phyloP scores from a whole-genome alignment of 768 basidiomycete species.

The Filobasidium floriforme region DNA sequence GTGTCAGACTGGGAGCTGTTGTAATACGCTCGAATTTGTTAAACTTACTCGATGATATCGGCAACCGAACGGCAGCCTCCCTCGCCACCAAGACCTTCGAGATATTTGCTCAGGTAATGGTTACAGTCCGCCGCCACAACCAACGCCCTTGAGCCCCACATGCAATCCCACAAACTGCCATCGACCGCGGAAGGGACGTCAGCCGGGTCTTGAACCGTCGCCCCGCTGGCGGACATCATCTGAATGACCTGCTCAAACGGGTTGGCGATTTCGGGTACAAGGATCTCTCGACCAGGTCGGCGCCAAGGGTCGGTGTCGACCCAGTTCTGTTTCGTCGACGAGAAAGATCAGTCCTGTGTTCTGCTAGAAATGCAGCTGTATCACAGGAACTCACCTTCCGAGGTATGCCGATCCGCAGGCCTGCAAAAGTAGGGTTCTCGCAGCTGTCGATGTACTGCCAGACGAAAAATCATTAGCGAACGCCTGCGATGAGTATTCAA shows the following conservation, averaged over 20 bases:
- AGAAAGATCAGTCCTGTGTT: background rate
- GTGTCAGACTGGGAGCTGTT: background rate
- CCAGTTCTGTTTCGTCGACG: slow-evolving; percentile 21
- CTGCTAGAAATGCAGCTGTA: background rate
- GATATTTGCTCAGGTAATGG: slow-evolving; percentile 19
- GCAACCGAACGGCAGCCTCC: slow-evolving; percentile 23
- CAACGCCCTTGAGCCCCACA: slow-evolving; percentile 10
- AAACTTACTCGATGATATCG: slow-evolving; percentile 28
- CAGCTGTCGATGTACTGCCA: slow-evolving; percentile 16
- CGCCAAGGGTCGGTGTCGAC: slow-evolving; percentile 26
- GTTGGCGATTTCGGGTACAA: slow-evolving; percentile 18
- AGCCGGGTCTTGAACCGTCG: slow-evolving; percentile 19
- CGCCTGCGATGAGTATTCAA: background rate
- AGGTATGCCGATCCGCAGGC: slow-evolving; percentile 11
- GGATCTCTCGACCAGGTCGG: slow-evolving; percentile 10
- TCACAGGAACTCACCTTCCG: background rate
- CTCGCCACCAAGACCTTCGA: slow-evolving; percentile 17
- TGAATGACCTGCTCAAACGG: slow-evolving; percentile 17
- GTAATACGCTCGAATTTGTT: background rate
- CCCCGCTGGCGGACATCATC: slow-evolving; percentile 17
- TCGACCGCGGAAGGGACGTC: slow-evolving; percentile 27
- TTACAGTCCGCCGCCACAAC: slow-evolving; percentile 27
- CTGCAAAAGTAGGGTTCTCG: background rate
- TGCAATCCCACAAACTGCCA: slow-evolving; percentile 21
- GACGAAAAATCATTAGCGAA: background rate